phyloP scores from a whole-genome alignment of 768 basidiomycete genomes.

The Serendipita indica region DNA sequence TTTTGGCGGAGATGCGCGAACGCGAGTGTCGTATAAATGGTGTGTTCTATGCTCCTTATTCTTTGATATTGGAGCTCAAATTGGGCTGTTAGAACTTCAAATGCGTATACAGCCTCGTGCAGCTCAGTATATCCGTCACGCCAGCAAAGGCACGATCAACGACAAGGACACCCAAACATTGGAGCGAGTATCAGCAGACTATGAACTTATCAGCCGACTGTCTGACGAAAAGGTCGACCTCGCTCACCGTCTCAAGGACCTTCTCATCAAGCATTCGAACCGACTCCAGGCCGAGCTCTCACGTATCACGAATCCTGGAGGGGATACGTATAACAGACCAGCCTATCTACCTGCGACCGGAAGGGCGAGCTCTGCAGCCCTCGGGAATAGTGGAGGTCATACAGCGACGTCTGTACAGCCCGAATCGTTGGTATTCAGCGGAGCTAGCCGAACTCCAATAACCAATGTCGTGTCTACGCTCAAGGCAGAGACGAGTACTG shows the following conservation, averaged over 20 bases:
- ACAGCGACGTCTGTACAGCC: neutral
- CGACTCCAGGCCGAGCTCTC: conserved; percentile 2
- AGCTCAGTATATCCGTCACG: conserved; percentile 5
- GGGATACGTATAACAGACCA: neutral
- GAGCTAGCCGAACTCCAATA: neutral
- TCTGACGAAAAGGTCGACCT: conserved; percentile 5
- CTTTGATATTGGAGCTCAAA: neutral
- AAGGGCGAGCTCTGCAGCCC: neutral
- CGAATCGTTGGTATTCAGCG: neutral
- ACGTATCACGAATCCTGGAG: neutral
- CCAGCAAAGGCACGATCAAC: neutral
- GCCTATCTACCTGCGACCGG: neutral
- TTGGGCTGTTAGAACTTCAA: neutral
- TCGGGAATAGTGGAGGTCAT: neutral
- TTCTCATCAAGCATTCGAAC: conserved; percentile 8
- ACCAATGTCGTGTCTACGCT: conserved; percentile 1
- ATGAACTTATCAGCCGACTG: neutral
- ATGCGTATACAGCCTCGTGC: neutral
- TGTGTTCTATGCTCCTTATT: neutral
- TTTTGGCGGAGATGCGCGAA: conserved; percentile 5
- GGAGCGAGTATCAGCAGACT: neutral
- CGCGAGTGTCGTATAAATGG: neutral
- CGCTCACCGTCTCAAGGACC: neutral
- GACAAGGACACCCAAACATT: conserved; percentile 1
- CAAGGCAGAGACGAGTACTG: neutral